Evolutionary conservation across 164 flowering plant species (phyloP), one percentile per base, ranked within the genome.

Genomic region (Aristolochia fimbriata): DNA sequence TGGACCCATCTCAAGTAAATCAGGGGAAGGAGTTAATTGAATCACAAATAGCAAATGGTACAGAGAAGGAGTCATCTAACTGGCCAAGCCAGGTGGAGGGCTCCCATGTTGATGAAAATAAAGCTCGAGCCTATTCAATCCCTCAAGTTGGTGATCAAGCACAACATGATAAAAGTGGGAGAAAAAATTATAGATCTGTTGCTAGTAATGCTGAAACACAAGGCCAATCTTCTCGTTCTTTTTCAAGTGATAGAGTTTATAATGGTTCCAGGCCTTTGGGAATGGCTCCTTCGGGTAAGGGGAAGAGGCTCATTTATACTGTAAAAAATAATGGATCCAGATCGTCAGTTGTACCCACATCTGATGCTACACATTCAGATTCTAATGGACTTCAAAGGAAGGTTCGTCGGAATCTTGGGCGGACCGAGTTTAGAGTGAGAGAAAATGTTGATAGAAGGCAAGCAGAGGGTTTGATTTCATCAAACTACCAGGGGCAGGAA

Each of bases 381-480:
- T 59, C 72, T 56, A 70, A 62, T 75, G 86, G 82, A n/a, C 81
- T 65, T 65, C 85, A 73, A 71, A 77, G 92, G 65, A 77, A 80
- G 74, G 71, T 75, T 65, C 83, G 81, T 23, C 80, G 79, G 15
- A 70, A 65, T 63, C 19, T 74, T 33, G 79, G 74, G 54, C 80
- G 84, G 50, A 79, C 82, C 55, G 98, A 87, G 64, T 87, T 85
- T 74, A 85, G 88, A 66, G 76, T 83, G 57, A 74, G 88, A 46
- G 86, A 81, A 62, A 82, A 69, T 71, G 45, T 68, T 67, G 89
- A 82, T 52, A 82, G 73, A 69, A 80, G 70, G 73, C 83, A 77
- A 47, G 59, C 71, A 45, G 69, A 75, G 58, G 64, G 68, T 12
- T 25, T 59, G 24, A 64, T 60, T 58, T 66, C 76, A 24, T 64